Percentiles rank a stretch among this genome's conserved stretches.
Evolutionary conservation across 768 basidiomycete genomes (phyloP).

Genomic region (Hemileccinum rubropunctum): DNA sequence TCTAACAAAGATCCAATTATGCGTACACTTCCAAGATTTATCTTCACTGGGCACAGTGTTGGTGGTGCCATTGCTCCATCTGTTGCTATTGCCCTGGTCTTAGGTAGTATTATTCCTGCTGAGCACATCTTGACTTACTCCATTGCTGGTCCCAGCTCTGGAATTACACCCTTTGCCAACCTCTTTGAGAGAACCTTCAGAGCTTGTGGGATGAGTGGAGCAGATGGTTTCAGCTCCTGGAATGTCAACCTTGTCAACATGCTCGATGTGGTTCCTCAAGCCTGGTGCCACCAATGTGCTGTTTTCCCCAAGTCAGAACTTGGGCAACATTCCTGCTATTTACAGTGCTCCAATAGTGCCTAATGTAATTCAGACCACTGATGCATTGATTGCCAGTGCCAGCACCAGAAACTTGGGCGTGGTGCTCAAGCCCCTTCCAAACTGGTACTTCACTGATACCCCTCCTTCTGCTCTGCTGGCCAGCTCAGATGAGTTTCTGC

Average conservation of each 20-base stretch:
- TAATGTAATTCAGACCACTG: not conserved
- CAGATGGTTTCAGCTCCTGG: slow-evolving; percentile 2
- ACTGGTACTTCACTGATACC: not conserved
- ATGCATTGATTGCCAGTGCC: not conserved
- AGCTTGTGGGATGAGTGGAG: not conserved
- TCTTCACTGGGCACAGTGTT: slow-evolving; percentile 8
- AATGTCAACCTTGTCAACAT: slow-evolving; percentile 12
- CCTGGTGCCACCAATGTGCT: slow-evolving; percentile 3
- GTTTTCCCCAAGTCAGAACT: slow-evolving; percentile 8
- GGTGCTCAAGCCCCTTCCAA: not conserved
- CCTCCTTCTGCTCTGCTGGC: not conserved
- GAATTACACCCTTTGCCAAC: slow-evolving; percentile 3
- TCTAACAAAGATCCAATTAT: not conserved
- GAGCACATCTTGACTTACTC: slow-evolving; percentile 3
- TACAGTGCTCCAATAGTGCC: slow-evolving; percentile 1
- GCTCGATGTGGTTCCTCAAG: slow-evolving; percentile 9
- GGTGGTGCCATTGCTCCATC: slow-evolving; percentile 6
- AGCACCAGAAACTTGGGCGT: not conserved
- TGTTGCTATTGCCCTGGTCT: slow-evolving; percentile 6
- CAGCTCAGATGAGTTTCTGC: not conserved
- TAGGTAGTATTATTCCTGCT: not conserved
- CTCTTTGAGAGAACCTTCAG: slow-evolving; percentile 4
- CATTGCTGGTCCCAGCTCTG: slow-evolving; percentile 3
- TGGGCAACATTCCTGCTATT: slow-evolving; percentile 6
- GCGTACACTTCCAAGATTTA: slow-evolving; percentile 1